Base-by-base conservation (phyloP, 2,329 filamentous ascomycete species). In the Aphanocladium album region DNA sequence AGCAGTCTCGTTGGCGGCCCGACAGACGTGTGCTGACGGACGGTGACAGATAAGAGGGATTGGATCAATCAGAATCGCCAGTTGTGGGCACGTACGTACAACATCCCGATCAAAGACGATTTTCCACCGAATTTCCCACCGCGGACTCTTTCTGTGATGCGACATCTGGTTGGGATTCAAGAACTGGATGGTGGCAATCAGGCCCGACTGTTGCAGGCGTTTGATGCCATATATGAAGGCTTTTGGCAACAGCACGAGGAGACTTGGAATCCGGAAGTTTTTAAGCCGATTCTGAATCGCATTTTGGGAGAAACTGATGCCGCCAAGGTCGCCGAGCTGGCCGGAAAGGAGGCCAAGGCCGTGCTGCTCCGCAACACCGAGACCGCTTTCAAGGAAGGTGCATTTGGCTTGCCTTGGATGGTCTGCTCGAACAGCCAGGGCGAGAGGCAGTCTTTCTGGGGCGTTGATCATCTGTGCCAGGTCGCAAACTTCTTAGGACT, bases 371-470 rank as follows among this genome's bases (percentile, higher is more conserved):
- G 60, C 14, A 74, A 77, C 63, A 77, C 74, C 5, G 70, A 74
- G 54, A 21, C 53, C 19, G 75, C 74, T 0, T 76, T 76, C 63
- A 68, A 61, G 7, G 65, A 70, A 1, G 73, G 72, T 52, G 73
- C 73, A 1, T 76, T 77, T 62, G 74, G 75, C 2, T 61, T 77
- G 45, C 75, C 74, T 5, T 77, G 74, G 73, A 64, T 76, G 55
- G 68, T 68, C 11, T 76, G 74, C 65, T 73, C 71, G 27, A 71
- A 73, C 50, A 35, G 57, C 1, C 52, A 58, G 17, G 69, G 73
- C 11, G 52, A 71, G 55, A 72, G 61, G 6, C 71, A 77, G 35
- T 69, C 69, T 2, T 77, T 76, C 65, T 76, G 71, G 69, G 74
- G 75, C 9, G 71, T 76, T 8, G 74, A 76, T 63, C 74, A 76